Evolutionary conservation across 1,139 yeast species (phyloP).

Genomic region (Debaryomyces subglobosus): DNA sequence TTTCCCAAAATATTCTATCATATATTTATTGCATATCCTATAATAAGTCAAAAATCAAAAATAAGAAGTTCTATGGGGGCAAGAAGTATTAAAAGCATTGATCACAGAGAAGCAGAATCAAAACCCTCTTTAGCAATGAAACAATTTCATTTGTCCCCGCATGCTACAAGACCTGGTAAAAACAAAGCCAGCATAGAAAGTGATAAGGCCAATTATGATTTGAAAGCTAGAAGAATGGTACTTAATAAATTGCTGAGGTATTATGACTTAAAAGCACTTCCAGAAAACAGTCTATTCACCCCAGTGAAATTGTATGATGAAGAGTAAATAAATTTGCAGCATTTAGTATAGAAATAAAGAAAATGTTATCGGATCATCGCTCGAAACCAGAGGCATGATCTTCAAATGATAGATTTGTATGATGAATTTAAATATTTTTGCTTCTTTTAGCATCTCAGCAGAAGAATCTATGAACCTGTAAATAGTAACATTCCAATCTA

Average conservation of each 20-base stretch:
- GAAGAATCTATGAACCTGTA: not conserved
- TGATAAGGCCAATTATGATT: not conserved
- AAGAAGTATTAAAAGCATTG: constrained; percentile 3
- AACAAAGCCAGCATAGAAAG: not conserved
- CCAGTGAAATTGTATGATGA: constrained; percentile 10
- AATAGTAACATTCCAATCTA: not conserved
- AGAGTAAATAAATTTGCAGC: constrained; percentile 7
- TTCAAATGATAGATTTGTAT: not conserved
- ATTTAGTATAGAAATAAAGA: constrained; percentile 1
- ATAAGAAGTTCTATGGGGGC: constrained; percentile 1
- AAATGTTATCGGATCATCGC: constrained; percentile 4
- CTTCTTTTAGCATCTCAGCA: not conserved
- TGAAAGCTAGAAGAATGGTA: constrained; percentile 16
- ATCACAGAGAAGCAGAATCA: not conserved
- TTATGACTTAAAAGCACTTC: constrained; percentile 12
- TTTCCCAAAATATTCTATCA: constrained; percentile 23
- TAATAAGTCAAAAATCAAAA: constrained; percentile 10
- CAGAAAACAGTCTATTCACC: constrained; percentile 1
- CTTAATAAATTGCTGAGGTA: constrained; percentile 18
- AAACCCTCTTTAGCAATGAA: constrained; percentile 8
- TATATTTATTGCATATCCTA: constrained; percentile 20
- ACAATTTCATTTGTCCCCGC: constrained; percentile 9
- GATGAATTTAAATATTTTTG: not conserved
- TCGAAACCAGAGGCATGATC: constrained; percentile 4
- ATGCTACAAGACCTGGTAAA: not conserved